Evolutionary conservation across 495 filamentous ascomycete genomes (phyloP).

Genomic region (Antarctomyces pellizariae): DNA sequence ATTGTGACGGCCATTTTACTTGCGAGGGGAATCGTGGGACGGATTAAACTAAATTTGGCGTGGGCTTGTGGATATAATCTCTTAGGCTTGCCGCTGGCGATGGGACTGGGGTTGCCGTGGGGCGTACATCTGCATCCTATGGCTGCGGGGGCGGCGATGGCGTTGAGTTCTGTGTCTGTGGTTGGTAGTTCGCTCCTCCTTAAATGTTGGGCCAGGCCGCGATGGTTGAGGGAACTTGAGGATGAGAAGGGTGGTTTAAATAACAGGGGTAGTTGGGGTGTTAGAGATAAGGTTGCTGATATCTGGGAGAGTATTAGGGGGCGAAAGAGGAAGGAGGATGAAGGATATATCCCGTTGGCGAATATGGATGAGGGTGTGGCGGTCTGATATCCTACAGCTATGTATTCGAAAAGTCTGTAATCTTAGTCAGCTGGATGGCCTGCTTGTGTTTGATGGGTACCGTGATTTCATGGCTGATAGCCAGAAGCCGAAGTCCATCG

Average conservation of each 20-base stretch:
- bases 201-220: conserved; percentile 68
- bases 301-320: conserved; percentile 13
- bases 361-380: too few species aligned
- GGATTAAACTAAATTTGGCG: conserved; percentile 80
- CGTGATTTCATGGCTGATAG: too few species aligned
- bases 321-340: conserved; percentile 20
- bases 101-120: conserved; percentile 81
- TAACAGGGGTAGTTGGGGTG: conserved; percentile 22
- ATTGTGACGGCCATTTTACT: conserved; percentile 72
- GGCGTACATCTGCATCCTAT: conserved; percentile 78
- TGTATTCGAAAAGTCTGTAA: too few species aligned
- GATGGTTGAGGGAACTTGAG: conserved; percentile 64
- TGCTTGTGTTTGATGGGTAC: too few species aligned
- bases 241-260: conserved; percentile 25
- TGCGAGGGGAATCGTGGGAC: conserved; percentile 60
- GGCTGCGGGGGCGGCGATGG: conserved; percentile 92
- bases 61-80: conserved; percentile 91
- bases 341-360: conserved; percentile 32
- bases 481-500: too few species aligned
- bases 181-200: conserved; percentile 64
- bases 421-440: too few species aligned
- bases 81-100: conserved; percentile 83
- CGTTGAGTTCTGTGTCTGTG: conserved; percentile 68
- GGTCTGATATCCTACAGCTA: too few species aligned
- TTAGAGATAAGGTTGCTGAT: conserved; percentile 20